phyloP scores from a whole-genome alignment of 75 land plant genomes.

The Adiantum capillusveneris region DNA sequence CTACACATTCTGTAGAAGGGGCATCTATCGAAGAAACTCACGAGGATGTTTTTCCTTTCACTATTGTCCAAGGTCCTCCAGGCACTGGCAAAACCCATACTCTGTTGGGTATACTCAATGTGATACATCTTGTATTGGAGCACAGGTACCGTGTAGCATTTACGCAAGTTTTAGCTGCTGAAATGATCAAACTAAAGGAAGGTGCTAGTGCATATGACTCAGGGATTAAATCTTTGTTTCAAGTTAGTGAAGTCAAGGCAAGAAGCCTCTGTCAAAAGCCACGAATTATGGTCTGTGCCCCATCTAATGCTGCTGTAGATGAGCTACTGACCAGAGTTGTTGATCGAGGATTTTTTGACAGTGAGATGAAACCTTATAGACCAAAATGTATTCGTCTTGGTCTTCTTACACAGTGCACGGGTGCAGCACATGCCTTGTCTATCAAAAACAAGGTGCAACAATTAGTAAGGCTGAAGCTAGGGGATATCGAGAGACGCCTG shows the following conservation, averaged over 20 bases:
- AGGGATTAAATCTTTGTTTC: no score
- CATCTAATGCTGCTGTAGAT: slow-evolving; percentile 96
- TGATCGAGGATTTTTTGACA: slow-evolving; percentile 96
- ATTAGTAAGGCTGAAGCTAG: slow-evolving; percentile 58
- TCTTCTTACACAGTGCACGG: slow-evolving; percentile 77
- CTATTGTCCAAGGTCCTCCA: slow-evolving; percentile 88
- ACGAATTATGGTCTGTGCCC: slow-evolving; percentile 82
- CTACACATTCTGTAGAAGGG: slow-evolving; percentile 98
- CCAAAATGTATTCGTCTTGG: slow-evolving; percentile 98
- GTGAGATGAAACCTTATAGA: slow-evolving; percentile 92
- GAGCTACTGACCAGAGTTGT: slow-evolving; percentile 91
- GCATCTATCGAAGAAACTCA: slow-evolving; percentile 41
- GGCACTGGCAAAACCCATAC: slow-evolving; percentile 99
- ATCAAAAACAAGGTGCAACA: slow-evolving; percentile 88
- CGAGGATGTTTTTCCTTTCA: slow-evolving; percentile 94
- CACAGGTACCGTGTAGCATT: background rate
- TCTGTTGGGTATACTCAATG: slow-evolving; percentile 89
- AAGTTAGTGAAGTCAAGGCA: no score
- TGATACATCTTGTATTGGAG: slow-evolving; percentile 38
- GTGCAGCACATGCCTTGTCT: slow-evolving; percentile 98
- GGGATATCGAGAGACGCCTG: slow-evolving; percentile 59
- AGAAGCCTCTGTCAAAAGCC: background rate
- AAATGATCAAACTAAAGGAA: slow-evolving; percentile 15
- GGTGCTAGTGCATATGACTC: background rate
- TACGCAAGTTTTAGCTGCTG: background rate